A percentile compares a stretch with the other conserved stretches of the same genome.
Evolutionary conservation across 306 rosid genomes (phyloP).

Genomic region (Prinsepia uniflora): DNA sequence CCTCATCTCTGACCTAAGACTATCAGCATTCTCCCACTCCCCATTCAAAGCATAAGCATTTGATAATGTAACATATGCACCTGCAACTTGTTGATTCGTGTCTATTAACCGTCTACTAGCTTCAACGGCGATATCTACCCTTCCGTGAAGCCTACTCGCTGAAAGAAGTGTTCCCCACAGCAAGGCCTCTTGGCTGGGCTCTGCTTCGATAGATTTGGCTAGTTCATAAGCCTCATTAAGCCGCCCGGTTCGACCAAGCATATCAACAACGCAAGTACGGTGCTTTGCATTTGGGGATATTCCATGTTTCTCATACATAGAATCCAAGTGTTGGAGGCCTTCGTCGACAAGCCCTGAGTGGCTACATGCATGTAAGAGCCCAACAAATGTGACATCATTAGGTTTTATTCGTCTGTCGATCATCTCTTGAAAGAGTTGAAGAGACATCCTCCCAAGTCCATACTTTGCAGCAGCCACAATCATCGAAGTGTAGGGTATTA

Average conservation of each 20-base stretch:
- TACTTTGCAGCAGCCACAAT: constrained; percentile 80
- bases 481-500: constrained; percentile 71
- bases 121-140: constrained; percentile 69
- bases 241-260: constrained; percentile 72
- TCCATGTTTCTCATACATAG: constrained; percentile 59
- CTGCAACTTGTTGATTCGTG: constrained; percentile 58
- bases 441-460: constrained; percentile 66
- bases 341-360: constrained; percentile 77
- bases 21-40: constrained; percentile 66
- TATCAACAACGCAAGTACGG: constrained; percentile 66
- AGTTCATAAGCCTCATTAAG: constrained; percentile 56
- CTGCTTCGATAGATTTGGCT: constrained; percentile 58
- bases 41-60: constrained; percentile 68
- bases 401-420: constrained; percentile 52
- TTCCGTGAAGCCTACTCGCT: constrained; percentile 80
- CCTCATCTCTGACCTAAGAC: constrained; percentile 59
- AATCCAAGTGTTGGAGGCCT: constrained; percentile 54
- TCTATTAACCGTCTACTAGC: constrained; percentile 59
- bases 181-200: constrained; percentile 37
- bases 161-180: constrained; percentile 85
- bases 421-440: constrained; percentile 69
- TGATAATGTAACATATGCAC: constrained; percentile 67
- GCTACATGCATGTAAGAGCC: constrained; percentile 81
- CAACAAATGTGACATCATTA: constrained; percentile 69
- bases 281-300: constrained; percentile 63